Conservation (phyloP, 208 protist genomes). For the Leishmania major region DNA sequence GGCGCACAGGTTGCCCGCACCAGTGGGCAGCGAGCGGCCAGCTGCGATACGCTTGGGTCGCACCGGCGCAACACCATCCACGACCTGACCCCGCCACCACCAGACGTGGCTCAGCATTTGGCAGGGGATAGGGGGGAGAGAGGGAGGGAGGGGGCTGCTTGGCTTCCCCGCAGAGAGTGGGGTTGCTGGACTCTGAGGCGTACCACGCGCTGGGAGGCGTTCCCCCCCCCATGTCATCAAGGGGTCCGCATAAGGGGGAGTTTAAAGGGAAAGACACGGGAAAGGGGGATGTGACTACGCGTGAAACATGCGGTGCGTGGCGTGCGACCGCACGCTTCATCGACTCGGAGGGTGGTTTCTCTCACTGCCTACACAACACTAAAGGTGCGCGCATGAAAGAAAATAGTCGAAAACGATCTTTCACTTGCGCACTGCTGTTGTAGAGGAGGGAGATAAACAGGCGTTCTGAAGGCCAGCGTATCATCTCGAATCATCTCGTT, state of each 20-base stretch:
- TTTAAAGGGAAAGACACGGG: too few species aligned
- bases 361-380: background rate
- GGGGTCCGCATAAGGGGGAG: too few species aligned
- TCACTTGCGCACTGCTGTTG: background rate
- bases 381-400: background rate
- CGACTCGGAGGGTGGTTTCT: background rate
- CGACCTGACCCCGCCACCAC: background rate
- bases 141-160: background rate
- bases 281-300: background rate
- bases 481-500: background rate
- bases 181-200: background rate
- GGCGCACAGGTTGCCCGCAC: too few species aligned
- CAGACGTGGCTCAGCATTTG: background rate
- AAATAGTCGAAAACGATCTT: background rate
- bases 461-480: background rate
- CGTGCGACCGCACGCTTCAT: background rate
- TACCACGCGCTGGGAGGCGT: background rate
- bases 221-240: background rate
- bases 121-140: background rate
- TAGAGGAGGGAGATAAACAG: background rate
- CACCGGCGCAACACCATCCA: background rate
- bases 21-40: background rate
- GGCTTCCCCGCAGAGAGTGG: background rate
- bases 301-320: background rate
- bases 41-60: background rate